These are phyloP conservation scores for Emmonsia crescens DNA, from an alignment of 2,329 filamentous ascomycete species.

Conservation along the genomic window DNA sequence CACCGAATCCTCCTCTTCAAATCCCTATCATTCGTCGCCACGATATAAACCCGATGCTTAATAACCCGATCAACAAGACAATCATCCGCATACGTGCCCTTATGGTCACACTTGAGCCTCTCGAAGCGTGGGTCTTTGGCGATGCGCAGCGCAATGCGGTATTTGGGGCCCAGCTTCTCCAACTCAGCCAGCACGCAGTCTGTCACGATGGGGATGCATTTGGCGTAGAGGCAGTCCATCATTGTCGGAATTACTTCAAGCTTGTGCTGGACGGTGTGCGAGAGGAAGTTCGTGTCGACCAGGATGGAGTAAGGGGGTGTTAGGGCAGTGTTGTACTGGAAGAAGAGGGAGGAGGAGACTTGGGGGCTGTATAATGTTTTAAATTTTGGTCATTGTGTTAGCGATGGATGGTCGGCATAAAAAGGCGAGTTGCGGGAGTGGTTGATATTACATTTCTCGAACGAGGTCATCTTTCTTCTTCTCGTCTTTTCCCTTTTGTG, in stretches of 20 bases:
- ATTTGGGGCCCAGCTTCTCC: constrained; percentile 82
- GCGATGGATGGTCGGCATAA: not conserved
- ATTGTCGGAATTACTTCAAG: constrained; percentile 76
- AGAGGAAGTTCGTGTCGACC: constrained; percentile 83
- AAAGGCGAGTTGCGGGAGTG: constrained; percentile 17
- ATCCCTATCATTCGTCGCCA: constrained; percentile 60
- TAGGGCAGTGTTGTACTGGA: constrained; percentile 76
- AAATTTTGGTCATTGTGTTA: constrained; percentile 5
- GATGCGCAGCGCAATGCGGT: constrained; percentile 72
- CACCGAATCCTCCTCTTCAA: constrained; percentile 65
- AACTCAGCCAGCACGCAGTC: constrained; percentile 73
- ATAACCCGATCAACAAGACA: constrained; percentile 64
- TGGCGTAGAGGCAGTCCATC: constrained; percentile 90
- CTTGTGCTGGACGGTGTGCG: constrained; percentile 83
- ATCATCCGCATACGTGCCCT: constrained; percentile 79
- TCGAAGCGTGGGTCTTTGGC: constrained; percentile 86
- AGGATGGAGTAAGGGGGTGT: constrained; percentile 73
- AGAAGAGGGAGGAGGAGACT: constrained; percentile 75
- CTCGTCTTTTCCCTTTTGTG: constrained; percentile 44
- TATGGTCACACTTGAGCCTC: constrained; percentile 78
- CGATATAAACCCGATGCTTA: constrained; percentile 67
- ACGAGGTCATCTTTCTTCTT: constrained; percentile 54
- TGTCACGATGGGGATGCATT: constrained; percentile 80
- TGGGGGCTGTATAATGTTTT: constrained; percentile 45
- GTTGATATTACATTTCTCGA: constrained; percentile 51